Evolutionary conservation across 176 grass and related monocot genomes (phyloP).

Genomic region (Rhynchospora breviuscula): DNA sequence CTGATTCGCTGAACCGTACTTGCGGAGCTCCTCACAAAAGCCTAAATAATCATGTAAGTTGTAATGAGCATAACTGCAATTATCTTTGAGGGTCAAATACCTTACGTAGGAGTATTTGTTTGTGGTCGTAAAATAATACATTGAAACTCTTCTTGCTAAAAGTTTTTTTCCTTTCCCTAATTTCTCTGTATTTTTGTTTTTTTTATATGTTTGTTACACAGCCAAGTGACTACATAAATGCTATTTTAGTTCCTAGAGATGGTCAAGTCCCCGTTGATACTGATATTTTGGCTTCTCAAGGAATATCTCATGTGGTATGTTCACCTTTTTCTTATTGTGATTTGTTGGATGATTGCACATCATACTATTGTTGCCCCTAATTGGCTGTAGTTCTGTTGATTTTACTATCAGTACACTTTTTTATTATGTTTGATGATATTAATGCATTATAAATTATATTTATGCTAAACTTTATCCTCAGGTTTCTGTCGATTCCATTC

Average conservation of each 20-base stretch:
- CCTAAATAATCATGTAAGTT: conserved; percentile 76
- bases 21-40: conserved; percentile 70
- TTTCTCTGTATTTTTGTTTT: conserved; percentile 15
- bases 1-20: conserved; percentile 82
- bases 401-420: background rate
- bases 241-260: conserved; percentile 74
- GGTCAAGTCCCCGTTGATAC: conserved; percentile 64
- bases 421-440: background rate
- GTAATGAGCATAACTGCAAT: background rate
- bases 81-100: conserved; percentile 1
- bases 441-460: background rate
- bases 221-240: conserved; percentile 79
- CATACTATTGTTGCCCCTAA: background rate
- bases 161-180: background rate
- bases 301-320: conserved; percentile 74
- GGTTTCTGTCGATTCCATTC: conserved; percentile 47
- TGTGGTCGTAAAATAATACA: background rate
- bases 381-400: background rate
- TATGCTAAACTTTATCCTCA: conserved; percentile 27
- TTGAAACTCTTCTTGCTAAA: background rate
- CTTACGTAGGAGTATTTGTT: background rate
- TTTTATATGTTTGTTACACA: conserved; percentile 31
- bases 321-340: background rate
- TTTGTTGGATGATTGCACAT: background rate
- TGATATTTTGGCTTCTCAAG: conserved; percentile 57